phyloP scores from a whole-genome alignment of 2,329 filamentous ascomycete genomes.

The Claviceps capensis region DNA sequence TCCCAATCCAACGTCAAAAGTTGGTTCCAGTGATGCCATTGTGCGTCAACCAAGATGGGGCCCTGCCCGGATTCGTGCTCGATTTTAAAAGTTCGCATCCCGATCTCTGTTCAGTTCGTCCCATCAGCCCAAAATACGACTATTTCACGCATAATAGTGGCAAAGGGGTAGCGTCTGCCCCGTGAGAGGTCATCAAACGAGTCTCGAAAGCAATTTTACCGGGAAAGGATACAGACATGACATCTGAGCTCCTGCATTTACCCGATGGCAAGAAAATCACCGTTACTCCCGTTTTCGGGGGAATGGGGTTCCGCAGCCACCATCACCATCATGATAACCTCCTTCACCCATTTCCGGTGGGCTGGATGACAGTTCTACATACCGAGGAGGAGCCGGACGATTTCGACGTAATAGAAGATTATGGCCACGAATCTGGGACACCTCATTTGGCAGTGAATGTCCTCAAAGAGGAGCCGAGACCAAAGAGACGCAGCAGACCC shows the following conservation, averaged over 20 bases:
- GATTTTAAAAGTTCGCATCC: too few species aligned
- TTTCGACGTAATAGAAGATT: slow-evolving; percentile 3
- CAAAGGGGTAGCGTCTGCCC: neutral
- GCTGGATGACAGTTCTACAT: slow-evolving; percentile 82
- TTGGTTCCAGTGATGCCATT: too few species aligned
- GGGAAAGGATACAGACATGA: slow-evolving; percentile 13
- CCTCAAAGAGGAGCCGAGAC: slow-evolving; percentile 12
- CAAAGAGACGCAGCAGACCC: slow-evolving; percentile 12
- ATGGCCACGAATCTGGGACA: neutral
- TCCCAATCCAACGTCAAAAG: neutral
- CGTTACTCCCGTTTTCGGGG: slow-evolving; percentile 79
- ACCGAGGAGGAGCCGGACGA: slow-evolving; percentile 42
- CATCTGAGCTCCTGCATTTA: slow-evolving; percentile 45
- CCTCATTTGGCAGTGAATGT: neutral
- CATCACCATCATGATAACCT: slow-evolving; percentile 59
- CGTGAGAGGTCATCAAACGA: neutral
- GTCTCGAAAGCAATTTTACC: neutral
- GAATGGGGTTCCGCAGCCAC: slow-evolving; percentile 75
- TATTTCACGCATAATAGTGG: too few species aligned
- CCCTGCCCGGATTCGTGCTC: too few species aligned
- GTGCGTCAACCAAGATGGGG: too few species aligned
- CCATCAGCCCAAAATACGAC: too few species aligned
- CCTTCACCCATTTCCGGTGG: slow-evolving; percentile 61
- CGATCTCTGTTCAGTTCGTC: too few species aligned
- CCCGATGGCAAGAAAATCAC: slow-evolving; percentile 79